Conservation (phyloP, 2,329 filamentous ascomycete genomes). For the Fusarium piperis region DNA sequence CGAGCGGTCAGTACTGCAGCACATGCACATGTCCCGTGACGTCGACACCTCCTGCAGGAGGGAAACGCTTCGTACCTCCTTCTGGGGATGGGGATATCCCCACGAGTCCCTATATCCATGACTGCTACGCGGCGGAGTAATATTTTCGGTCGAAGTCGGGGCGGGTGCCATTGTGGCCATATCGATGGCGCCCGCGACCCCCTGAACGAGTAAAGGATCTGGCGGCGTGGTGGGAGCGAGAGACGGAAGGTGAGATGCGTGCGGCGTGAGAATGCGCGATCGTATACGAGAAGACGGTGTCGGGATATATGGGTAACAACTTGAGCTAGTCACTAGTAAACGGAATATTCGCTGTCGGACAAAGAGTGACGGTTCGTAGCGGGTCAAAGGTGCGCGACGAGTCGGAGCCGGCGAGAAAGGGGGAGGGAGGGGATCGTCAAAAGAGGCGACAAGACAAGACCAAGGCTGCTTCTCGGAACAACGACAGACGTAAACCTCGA, state of each 20-base stretch:
- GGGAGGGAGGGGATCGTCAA: slow-evolving; percentile 15
- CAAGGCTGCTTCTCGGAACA: not conserved
- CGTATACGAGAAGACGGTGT: slow-evolving; percentile 1
- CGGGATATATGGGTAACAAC: not conserved
- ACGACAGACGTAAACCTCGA: slow-evolving; percentile 1
- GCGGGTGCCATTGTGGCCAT: slow-evolving; percentile 66
- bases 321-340: slow-evolving; percentile 1
- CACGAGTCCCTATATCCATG: slow-evolving; percentile 59
- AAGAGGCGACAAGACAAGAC: slow-evolving; percentile 12
- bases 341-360: slow-evolving; percentile 22
- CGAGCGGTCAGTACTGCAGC: slow-evolving; percentile 25
- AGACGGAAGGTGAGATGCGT: slow-evolving; percentile 1
- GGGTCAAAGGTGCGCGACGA: slow-evolving; percentile 25
- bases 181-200: slow-evolving; percentile 45
- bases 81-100: slow-evolving; percentile 49
- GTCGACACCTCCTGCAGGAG: not conserved
- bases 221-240: not conserved
- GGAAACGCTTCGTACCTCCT: slow-evolving; percentile 49
- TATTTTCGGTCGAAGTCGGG: slow-evolving; percentile 57
- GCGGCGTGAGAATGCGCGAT: not conserved
- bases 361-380: slow-evolving; percentile 20
- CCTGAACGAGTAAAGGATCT: slow-evolving; percentile 19
- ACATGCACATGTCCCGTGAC: not conserved
- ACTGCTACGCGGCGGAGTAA: slow-evolving; percentile 60
- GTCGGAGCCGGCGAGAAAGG: slow-evolving; percentile 23